phyloP scores from a whole-genome alignment of 2,329 filamentous ascomycete genomes.

The Hypoxylon sp. region DNA sequence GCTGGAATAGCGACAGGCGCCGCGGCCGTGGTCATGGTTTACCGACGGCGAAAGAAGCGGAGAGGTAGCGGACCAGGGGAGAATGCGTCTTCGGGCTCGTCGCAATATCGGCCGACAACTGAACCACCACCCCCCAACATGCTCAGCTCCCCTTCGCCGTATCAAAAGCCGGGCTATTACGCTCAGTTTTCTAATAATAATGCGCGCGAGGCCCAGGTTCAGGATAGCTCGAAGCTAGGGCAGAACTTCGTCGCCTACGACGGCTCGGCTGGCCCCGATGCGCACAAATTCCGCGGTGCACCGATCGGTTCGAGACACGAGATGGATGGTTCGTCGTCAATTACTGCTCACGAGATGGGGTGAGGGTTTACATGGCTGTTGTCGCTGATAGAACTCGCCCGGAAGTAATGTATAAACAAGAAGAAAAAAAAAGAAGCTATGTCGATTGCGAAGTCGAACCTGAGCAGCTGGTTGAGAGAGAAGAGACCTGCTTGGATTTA shows the following conservation, averaged over 20 bases:
- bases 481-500: constrained; percentile 2
- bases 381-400: neutral
- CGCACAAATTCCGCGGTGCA: constrained; percentile 17
- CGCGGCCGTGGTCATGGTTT: constrained; percentile 5
- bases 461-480: constrained; percentile 2
- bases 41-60: constrained; percentile 13
- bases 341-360: constrained; percentile 11
- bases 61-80: neutral
- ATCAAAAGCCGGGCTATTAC: constrained; percentile 8
- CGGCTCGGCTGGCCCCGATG: neutral
- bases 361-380: neutral
- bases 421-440: neutral
- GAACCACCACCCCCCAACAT: neutral
- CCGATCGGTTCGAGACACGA: constrained; percentile 16
- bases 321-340: constrained; percentile 17
- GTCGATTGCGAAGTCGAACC: neutral
- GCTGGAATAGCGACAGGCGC: constrained; percentile 23
- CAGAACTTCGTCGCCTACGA: neutral
- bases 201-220: neutral
- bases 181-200: constrained; percentile 3
- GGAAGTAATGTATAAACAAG: constrained; percentile 30
- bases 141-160: constrained; percentile 5
- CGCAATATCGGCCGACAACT: constrained; percentile 24
- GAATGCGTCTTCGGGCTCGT: constrained; percentile 19
- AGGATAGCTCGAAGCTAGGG: neutral